A percentile compares a stretch with the other conserved stretches of the same genome.
These are phyloP conservation scores for Euphorbia tirucalli DNA, from an alignment of 345 rosid species.

Conservation along the genomic window DNA sequence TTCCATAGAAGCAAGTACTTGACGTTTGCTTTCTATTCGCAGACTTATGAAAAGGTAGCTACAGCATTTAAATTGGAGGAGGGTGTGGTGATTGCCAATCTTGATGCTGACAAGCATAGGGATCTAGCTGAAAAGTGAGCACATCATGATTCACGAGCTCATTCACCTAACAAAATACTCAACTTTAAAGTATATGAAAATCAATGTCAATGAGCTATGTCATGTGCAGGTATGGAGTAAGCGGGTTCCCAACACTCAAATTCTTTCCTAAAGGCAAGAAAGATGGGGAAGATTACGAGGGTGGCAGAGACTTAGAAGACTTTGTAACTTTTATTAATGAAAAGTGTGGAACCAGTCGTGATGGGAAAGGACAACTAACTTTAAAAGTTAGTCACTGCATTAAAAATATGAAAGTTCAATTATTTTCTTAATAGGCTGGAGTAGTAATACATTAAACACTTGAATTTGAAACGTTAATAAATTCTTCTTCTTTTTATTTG, in stretches of 20 bases:
- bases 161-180: background rate
- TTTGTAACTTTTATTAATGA: conserved; percentile 86
- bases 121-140: conserved; percentile 83
- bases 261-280: conserved; percentile 89
- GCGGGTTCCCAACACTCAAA: conserved; percentile 89
- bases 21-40: conserved; percentile 17
- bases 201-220: conserved; percentile 3
- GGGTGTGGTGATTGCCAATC: conserved; percentile 81
- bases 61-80: conserved; percentile 71
- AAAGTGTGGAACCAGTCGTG: conserved; percentile 78
- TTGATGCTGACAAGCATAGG: conserved; percentile 86
- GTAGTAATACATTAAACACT: background rate
- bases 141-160: background rate
- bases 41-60: conserved; percentile 91
- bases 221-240: conserved; percentile 67
- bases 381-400: conserved; percentile 45
- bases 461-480: background rate
- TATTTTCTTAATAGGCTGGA: background rate
- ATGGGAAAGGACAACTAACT: conserved; percentile 82
- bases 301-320: conserved; percentile 86
- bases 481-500: conserved; percentile 5
- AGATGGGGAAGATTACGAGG: conserved; percentile 91
- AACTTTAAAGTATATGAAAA: background rate
- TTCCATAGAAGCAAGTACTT: conserved; percentile 6
- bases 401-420: background rate